Base-by-base conservation (phyloP, 139 green algal species). In the Micromonas commoda region DNA sequence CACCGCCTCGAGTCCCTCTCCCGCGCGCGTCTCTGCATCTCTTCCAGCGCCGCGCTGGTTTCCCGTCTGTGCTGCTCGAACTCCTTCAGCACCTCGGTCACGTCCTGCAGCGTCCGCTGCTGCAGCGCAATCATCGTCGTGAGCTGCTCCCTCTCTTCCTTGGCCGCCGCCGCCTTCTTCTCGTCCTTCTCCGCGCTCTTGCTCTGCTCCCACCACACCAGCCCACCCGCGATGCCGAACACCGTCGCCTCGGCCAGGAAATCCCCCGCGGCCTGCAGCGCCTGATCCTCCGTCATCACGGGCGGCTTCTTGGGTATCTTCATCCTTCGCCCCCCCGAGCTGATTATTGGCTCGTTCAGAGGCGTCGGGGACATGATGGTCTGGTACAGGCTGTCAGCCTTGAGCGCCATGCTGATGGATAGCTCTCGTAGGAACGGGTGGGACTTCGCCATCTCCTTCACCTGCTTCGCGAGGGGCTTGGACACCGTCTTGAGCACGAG, bases 181-280 rank as follows among this genome's bases (percentile, higher is more conserved):
- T 57, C 16, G 45, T 57, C 45, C 45, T 57, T 57, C 45, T 57
- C 16, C 45, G 45, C 9, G 45, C 45, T 57, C 38, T 75, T 75
- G 37, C 53, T 37, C 20, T 23, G 37, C 33, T 75, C 68, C 68
- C 68, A 75, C 37, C 38, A 75, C 68, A 75, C 68, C 37, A 75
- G 23, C 35, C 68, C 68, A 20, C 68, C 68, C 19, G 68, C 68
- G 37, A 75, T 37, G 68, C 37, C 37, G 35, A 75, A 75, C 1
- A 75, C 37, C 4, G 61, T 63, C 37, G 38, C 38, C 68, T 75
- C 68, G 23, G 21, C 37, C 2, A 63, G 34, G 24, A 75, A 75
- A n/a, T 75, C 68, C 35, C 20, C 24, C 20, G 37, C 68, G 21
- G 37, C 38, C 34, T 3, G 23, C 68, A 75, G 29, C 35, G 68